Conservation (phyloP, 371 early-diverging fungal genomes). For the Zancudomyces culisetae region DNA sequence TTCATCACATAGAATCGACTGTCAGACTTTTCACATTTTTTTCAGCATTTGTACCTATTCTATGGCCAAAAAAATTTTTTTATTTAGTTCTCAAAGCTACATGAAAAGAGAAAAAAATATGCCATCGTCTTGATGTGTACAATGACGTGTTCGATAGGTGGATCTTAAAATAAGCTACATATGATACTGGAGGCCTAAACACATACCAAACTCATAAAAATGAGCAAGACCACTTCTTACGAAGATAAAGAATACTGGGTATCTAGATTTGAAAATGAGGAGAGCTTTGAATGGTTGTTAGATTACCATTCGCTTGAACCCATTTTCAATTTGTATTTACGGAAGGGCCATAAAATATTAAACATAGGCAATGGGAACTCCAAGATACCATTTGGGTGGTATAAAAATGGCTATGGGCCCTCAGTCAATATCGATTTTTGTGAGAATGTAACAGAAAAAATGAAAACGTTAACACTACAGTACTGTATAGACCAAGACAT, state of each 20-base stretch:
- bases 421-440: slow-evolving; percentile 28
- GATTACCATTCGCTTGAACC: slow-evolving; percentile 8
- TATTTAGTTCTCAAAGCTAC: no score
- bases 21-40: no score
- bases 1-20: no score
- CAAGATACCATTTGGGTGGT: slow-evolving; percentile 25
- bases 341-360: slow-evolving; percentile 5
- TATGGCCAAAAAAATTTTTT: no score
- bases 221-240: slow-evolving; percentile 1
- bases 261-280: slow-evolving; percentile 25
- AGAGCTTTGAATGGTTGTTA: slow-evolving; percentile 25
- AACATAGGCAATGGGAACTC: slow-evolving; percentile 36
- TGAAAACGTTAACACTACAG: slow-evolving; percentile 11
- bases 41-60: no score
- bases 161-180: no score
- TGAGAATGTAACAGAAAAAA: slow-evolving; percentile 22
- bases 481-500: slow-evolving; percentile 3
- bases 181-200: no score
- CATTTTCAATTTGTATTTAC: slow-evolving; percentile 6
- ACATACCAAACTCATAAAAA: no score
- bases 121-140: no score
- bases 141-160: no score
- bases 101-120: no score
- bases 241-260: slow-evolving; percentile 26
- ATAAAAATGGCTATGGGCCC: slow-evolving; percentile 15